Conservation (phyloP, 805 yeast species). For the Monosporozyma servazzii region DNA sequence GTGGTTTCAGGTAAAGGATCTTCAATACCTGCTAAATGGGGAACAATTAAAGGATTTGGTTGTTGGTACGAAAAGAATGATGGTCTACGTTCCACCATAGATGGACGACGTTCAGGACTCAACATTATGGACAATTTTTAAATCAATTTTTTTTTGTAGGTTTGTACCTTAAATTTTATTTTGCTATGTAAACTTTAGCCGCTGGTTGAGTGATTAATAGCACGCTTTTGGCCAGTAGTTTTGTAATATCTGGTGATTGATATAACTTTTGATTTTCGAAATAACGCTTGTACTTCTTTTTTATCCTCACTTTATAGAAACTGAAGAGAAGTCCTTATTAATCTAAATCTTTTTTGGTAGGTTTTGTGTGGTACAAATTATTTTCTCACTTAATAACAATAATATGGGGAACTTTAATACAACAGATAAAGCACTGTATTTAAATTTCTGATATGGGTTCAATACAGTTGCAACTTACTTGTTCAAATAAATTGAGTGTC, state of each 20-base stretch:
- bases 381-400: neutral
- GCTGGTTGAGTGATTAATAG: neutral
- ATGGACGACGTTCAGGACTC: constrained; percentile 42
- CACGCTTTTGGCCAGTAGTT: neutral
- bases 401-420: neutral
- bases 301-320: neutral
- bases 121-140: constrained; percentile 12
- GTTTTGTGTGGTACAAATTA: neutral
- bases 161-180: neutral
- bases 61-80: constrained; percentile 31
- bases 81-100: constrained; percentile 62
- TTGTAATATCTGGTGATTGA: no score
- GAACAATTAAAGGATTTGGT: constrained; percentile 35
- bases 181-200: neutral
- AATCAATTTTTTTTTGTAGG: neutral
- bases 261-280: no score
- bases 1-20: constrained; percentile 53
- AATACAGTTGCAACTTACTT: neutral
- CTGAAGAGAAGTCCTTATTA: neutral
- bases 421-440: neutral
- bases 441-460: neutral
- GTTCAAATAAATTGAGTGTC: neutral
- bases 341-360: neutral
- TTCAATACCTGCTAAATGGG: constrained; percentile 69
- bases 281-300: neutral